Base-by-base conservation (phyloP, 2,329 filamentous ascomycete species). In the Verticillium longisporum region DNA sequence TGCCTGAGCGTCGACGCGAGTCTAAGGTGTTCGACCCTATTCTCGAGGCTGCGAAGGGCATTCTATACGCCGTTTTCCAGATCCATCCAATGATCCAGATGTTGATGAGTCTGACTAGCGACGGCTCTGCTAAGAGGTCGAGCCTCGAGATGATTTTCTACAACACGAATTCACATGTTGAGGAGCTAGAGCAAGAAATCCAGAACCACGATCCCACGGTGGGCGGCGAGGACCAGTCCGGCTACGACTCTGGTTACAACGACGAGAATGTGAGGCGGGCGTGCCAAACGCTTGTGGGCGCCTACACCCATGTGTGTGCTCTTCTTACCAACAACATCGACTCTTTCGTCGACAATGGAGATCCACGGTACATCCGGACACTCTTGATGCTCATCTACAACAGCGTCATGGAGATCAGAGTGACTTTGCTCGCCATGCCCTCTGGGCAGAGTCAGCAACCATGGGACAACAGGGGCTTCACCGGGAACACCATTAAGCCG, bases 81-180 rank as follows among this genome's bases (percentile, higher is more conserved):
- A 85, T 88, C 32, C 86, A 89, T 64, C 86, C 86, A 5, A 85
- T 85, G 74, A 87, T 89, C 62, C 85, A 88, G 71, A 85, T 84
- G 73, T 76, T 89, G 59, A 84, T 88, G 72, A 80, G 83, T 54
- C 75, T 88, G 57, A 82, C 84, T 56, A 84, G 80, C 65, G 85
- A 88, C 62, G 83, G 81, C 36, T 83, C 83, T 10, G 76, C 80
- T 26, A 86, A 86, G 68, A 77, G 84, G 57, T 87, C 85, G 4
- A 88, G 85, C 64, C 80, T 89, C 11, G 86, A 88, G 67, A 82
- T 86, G 61, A 84, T 88, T 33, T 86, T 88, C 63, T 88, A 88
- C 72, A 88, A 88, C 69, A 88, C 86, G 11, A 86, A 85, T 62
- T 84, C 81, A 1, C 86, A 88, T 63, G 85, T 89, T 3, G 83